phyloP scores from a whole-genome alignment of 1,139 yeast species.

The Blastobotrys petasosporus region DNA sequence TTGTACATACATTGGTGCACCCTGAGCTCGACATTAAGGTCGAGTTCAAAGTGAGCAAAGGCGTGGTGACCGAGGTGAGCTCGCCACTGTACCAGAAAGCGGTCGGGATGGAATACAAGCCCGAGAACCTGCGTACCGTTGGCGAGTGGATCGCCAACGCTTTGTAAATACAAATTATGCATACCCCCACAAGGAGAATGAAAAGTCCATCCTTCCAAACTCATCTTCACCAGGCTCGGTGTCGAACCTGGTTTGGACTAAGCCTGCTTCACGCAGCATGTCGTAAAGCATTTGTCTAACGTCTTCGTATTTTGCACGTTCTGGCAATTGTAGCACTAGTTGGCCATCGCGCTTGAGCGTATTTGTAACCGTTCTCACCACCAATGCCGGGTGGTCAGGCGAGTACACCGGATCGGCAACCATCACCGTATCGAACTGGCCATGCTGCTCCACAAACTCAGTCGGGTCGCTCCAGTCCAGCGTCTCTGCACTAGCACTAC shows the following conservation, averaged over 20 bases:
- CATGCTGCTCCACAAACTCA: constrained; percentile 30
- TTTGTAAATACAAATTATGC: neutral
- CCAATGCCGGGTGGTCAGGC: constrained; percentile 68
- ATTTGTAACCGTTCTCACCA: constrained; percentile 49
- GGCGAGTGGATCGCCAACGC: constrained; percentile 9
- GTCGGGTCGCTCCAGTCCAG: constrained; percentile 74
- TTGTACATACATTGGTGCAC: constrained; percentile 42
- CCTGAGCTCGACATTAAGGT: constrained; percentile 34
- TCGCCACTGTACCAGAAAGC: neutral
- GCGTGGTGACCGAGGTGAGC: constrained; percentile 30
- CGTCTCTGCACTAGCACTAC: constrained; percentile 39
- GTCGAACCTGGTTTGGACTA: constrained; percentile 27
- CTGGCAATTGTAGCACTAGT: constrained; percentile 65
- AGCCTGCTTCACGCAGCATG: constrained; percentile 39
- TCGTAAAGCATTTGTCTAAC: constrained; percentile 60
- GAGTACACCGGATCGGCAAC: constrained; percentile 89
- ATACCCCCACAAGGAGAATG: constrained; percentile 6
- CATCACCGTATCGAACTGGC: constrained; percentile 51
- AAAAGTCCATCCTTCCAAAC: constrained; percentile 47
- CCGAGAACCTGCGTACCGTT: neutral
- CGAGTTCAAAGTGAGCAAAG: constrained; percentile 42
- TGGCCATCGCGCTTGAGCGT: constrained; percentile 32
- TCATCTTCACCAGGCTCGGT: constrained; percentile 72
- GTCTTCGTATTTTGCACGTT: constrained; percentile 57
- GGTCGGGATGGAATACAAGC: constrained; percentile 4